Percentiles rank a stretch among this genome's conserved stretches.
phyloP scores from a whole-genome alignment of 2,329 filamentous ascomycete genomes.

The Meredithiella fracta region DNA sequence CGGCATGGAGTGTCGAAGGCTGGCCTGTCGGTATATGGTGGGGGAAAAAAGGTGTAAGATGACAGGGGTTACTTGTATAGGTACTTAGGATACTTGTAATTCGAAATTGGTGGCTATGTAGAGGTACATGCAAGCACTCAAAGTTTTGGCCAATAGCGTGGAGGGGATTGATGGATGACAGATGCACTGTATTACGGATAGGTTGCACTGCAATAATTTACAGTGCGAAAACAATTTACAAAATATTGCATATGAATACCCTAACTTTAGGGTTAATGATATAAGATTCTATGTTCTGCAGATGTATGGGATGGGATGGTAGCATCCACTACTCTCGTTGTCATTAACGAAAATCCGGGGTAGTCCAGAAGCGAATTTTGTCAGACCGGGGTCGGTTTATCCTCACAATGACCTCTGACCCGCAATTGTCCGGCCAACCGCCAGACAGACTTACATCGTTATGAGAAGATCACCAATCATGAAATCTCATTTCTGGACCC shows the following conservation, averaged over 20 bases:
- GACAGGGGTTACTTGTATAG: background rate
- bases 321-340: too few relatives aligned
- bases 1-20: conserved; percentile 16
- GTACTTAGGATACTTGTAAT: background rate
- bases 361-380: too few relatives aligned
- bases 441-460: background rate
- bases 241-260: too few relatives aligned
- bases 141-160: conserved; percentile 6
- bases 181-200: background rate
- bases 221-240: background rate
- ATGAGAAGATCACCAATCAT: background rate
- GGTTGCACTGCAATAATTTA: background rate
- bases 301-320: too few relatives aligned
- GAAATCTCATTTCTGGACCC: background rate
- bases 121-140: conserved; percentile 6
- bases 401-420: too few relatives aligned
- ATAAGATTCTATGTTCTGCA: too few relatives aligned
- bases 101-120: background rate
- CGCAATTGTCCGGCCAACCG: too few relatives aligned
- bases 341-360: too few relatives aligned
- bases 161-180: background rate
- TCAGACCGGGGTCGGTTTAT: too few relatives aligned
- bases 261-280: background rate
- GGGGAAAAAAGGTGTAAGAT: background rate
- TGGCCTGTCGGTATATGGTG: background rate